Conservation (phyloP, 2,329 filamentous ascomycete species). For the Colletotrichum falcatum region DNA sequence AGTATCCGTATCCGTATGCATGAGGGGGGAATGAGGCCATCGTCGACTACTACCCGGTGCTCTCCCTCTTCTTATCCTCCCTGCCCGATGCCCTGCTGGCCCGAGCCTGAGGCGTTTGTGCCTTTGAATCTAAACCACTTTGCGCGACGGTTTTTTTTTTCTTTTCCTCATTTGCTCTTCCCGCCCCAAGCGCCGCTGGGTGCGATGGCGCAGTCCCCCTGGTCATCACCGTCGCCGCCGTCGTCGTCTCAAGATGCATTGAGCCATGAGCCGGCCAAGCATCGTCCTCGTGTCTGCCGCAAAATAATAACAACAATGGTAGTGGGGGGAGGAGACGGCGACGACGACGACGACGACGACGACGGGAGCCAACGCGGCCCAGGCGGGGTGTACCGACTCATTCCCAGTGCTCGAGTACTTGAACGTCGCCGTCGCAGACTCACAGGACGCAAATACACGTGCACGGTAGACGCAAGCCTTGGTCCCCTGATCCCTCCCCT, state of each 20-base stretch:
- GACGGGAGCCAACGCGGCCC: conserved; percentile 26
- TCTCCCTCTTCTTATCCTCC: conserved; percentile 8
- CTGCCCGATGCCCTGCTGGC: too few relatives aligned
- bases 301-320: too few relatives aligned
- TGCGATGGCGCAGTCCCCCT: not conserved
- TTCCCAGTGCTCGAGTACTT: conserved; percentile 10
- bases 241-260: not conserved
- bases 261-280: conserved; percentile 14
- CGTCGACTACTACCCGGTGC: conserved; percentile 22
- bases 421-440: not conserved
- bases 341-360: not conserved
- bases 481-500: not conserved
- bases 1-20: too few relatives aligned
- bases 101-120: not conserved
- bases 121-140: not conserved
- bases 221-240: not conserved
- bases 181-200: conserved; percentile 29
- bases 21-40: conserved; percentile 1
- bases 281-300: conserved; percentile 14
- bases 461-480: not conserved
- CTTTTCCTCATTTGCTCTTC: not conserved
- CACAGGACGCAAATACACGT: not conserved
- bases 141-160: not conserved
- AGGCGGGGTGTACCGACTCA: conserved; percentile 1
- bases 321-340: too few relatives aligned